Evolutionary conservation across 2,329 filamentous ascomycete genomes (phyloP).

Genomic region (Colletotrichum melonis): DNA sequence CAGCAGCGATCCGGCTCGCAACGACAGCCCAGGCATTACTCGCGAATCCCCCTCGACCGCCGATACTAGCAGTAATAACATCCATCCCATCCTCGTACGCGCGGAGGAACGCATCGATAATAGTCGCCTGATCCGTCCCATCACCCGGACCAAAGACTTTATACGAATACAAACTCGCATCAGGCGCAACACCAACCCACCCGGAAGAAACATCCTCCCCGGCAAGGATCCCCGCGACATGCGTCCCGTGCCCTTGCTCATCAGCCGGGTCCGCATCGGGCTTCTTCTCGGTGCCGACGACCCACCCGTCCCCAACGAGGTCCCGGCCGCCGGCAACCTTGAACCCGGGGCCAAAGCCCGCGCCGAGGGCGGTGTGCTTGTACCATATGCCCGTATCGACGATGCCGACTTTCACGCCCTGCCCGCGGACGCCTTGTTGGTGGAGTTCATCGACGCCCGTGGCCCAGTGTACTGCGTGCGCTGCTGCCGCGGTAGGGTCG

Average conservation of each 20-base stretch:
- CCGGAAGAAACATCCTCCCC: slow-evolving; percentile 35
- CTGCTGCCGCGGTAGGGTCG: background rate
- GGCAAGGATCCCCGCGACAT: slow-evolving; percentile 46
- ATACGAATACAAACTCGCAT: slow-evolving; percentile 39
- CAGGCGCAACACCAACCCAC: slow-evolving; percentile 41
- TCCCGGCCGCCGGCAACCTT: slow-evolving; percentile 57
- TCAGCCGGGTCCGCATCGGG: slow-evolving; percentile 49
- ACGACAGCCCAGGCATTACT: slow-evolving; percentile 51
- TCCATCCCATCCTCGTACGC: slow-evolving; percentile 45
- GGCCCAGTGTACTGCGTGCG: slow-evolving; percentile 31
- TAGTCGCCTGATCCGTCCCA: slow-evolving; percentile 28
- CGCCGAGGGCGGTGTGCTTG: slow-evolving; percentile 48
- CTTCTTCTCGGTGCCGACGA: slow-evolving; percentile 41
- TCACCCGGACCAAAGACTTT: slow-evolving; percentile 39
- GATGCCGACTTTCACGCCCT: slow-evolving; percentile 38
- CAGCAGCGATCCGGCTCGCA: slow-evolving; percentile 52
- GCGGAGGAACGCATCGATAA: slow-evolving; percentile 39
- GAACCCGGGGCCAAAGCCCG: slow-evolving; percentile 58
- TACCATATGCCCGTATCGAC: slow-evolving; percentile 38
- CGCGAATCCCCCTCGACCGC: slow-evolving; percentile 41
- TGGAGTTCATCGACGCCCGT: slow-evolving; percentile 38
- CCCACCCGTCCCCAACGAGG: slow-evolving; percentile 51
- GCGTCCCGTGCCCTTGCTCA: slow-evolving; percentile 43
- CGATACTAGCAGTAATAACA: slow-evolving; percentile 42
- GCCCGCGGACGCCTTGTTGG: slow-evolving; percentile 31